Percentiles rank a stretch among this genome's conserved stretches.
Conservation (phyloP, 106 monocot genomes). For the Dendrobium chrysotoxum region DNA sequence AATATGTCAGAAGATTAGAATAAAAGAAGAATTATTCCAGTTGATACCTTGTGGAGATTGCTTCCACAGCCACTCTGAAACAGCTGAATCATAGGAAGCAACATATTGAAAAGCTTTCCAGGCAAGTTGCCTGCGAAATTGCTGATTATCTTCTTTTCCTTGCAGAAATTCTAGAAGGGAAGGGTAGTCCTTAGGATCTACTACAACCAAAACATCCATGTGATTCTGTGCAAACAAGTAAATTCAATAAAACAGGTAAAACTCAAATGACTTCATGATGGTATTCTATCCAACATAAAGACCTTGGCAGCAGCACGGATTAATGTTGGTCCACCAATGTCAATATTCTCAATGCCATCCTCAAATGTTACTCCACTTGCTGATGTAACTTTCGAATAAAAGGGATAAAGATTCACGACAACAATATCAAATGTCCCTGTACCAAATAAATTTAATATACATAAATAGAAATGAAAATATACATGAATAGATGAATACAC, state of each 20-base stretch:
- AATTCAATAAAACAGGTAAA: conserved; percentile 4
- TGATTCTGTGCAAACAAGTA: conserved; percentile 59
- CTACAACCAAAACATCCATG: conserved; percentile 88
- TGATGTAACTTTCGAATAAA: conserved; percentile 81
- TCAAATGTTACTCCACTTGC: conserved; percentile 63
- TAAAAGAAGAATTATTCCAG: neutral
- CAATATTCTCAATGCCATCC: conserved; percentile 68
- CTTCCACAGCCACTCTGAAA: conserved; percentile 98
- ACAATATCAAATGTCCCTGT: conserved; percentile 93
- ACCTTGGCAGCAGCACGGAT: conserved; percentile 98
- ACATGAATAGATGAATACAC: conserved; percentile 2
- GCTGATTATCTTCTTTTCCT: conserved; percentile 52
- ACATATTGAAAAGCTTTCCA: conserved; percentile 98
- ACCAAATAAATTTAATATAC: neutral
- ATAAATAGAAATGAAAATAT: conserved; percentile 1
- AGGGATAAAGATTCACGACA: conserved; percentile 92
- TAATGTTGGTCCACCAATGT: conserved; percentile 75
- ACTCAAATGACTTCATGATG: neutral
- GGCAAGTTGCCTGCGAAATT: conserved; percentile 64
- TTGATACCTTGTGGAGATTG: conserved; percentile 55
- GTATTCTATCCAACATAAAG: neutral
- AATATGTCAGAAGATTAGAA: neutral
- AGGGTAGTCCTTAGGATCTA: conserved; percentile 85
- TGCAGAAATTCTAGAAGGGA: conserved; percentile 70
- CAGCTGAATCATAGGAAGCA: conserved; percentile 91